Percentiles rank a stretch among this genome's conserved stretches.
phyloP scores from a whole-genome alignment of 805 yeast genomes.

The Candida namnaoensis region DNA sequence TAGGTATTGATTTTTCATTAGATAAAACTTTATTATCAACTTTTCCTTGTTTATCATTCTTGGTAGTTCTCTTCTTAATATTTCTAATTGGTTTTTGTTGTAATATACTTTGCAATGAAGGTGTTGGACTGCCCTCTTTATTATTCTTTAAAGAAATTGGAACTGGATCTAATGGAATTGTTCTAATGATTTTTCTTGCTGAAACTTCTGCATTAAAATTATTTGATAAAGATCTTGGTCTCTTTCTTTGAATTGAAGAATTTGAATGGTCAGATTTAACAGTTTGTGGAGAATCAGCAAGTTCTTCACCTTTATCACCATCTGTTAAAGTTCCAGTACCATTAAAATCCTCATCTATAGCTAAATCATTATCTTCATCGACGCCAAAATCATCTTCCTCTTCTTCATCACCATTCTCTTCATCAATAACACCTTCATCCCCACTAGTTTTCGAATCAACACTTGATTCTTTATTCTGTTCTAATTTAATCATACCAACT shows the following conservation, averaged over 20 bases:
- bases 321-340: conserved; percentile 20
- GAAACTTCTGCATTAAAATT: conserved; percentile 58
- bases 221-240: conserved; percentile 42
- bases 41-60: neutral
- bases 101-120: conserved; percentile 1
- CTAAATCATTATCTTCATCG: conserved; percentile 1
- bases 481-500: conserved; percentile 74
- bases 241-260: conserved; percentile 23
- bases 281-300: conserved; percentile 16
- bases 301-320: conserved; percentile 26
- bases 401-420: conserved; percentile 11
- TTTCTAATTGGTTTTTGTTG: conserved; percentile 4
- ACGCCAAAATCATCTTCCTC: conserved; percentile 9
- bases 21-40: neutral
- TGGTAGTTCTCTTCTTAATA: neutral
- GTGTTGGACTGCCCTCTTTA: conserved; percentile 6
- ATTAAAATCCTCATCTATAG: conserved; percentile 9
- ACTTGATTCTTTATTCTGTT: conserved; percentile 12
- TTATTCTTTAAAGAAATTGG: conserved; percentile 38
- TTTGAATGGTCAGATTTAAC: conserved; percentile 19
- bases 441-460: neutral
- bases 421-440: conserved; percentile 4
- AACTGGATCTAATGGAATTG: conserved; percentile 77
- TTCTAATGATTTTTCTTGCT: conserved; percentile 67
- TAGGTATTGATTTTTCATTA: too few relatives aligned